These are phyloP conservation scores for Rhizopus stolonifer DNA, from an alignment of 371 early-diverging fungal genomes.

Conservation along the genomic window DNA sequence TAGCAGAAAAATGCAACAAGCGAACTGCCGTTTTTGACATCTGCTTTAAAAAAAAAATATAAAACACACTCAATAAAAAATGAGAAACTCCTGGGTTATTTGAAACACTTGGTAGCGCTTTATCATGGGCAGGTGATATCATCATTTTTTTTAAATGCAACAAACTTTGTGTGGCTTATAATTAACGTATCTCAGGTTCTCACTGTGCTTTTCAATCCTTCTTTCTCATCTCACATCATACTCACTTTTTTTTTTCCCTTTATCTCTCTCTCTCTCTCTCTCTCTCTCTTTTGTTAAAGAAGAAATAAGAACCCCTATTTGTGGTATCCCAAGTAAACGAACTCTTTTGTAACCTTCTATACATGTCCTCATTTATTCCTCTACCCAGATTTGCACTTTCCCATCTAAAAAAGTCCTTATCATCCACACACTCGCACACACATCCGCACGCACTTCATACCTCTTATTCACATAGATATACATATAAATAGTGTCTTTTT, in stretches of 20 bases:
- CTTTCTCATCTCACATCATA: not conserved
- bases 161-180: not conserved
- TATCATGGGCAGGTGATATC: not conserved
- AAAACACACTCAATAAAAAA: conserved; percentile 6
- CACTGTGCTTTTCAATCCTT: not conserved
- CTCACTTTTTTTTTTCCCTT: not conserved
- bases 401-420: not conserved
- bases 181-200: not conserved
- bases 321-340: conserved; percentile 1
- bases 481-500: not conserved
- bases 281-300: not conserved
- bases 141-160: not conserved
- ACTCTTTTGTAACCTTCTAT: conserved; percentile 1
- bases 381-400: not conserved
- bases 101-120: conserved; percentile 3
- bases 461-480: not conserved
- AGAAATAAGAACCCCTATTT: not conserved
- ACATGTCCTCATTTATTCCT: conserved; percentile 1
- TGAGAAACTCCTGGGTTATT: not conserved
- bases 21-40: not conserved
- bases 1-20: not conserved
- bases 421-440: not conserved
- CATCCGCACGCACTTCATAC: not conserved
- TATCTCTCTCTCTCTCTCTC: not conserved
- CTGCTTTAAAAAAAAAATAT: not conserved